Evolutionary conservation across 805 yeast genomes (phyloP).

Genomic region (Spathaspora sp.): DNA sequence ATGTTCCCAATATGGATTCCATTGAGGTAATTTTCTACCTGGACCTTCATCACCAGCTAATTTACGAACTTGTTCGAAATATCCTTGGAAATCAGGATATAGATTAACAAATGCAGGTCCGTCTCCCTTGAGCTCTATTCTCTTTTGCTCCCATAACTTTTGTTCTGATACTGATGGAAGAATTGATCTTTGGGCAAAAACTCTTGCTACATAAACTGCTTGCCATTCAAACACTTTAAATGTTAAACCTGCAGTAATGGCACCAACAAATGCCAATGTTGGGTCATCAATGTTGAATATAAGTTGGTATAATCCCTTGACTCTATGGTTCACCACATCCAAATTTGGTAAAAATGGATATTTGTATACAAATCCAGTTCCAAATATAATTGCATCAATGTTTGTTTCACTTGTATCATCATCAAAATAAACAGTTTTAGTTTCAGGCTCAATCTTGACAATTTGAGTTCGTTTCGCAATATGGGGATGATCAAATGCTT

Average conservation of each 20-base stretch:
- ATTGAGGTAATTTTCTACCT: slow-evolving; percentile 19
- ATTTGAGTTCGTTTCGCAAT: slow-evolving; percentile 3
- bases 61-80: slow-evolving; percentile 17
- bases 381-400: slow-evolving; percentile 30
- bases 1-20: slow-evolving; percentile 17
- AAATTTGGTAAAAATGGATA: slow-evolving; percentile 37
- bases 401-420: slow-evolving; percentile 15
- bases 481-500: slow-evolving; percentile 6
- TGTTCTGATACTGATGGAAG: slow-evolving; percentile 38
- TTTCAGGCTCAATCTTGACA: slow-evolving; percentile 26
- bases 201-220: slow-evolving; percentile 40
- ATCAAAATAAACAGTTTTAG: slow-evolving; percentile 19
- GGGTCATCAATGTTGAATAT: slow-evolving; percentile 46
- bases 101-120: slow-evolving; percentile 33
- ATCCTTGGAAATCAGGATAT: slow-evolving; percentile 17
- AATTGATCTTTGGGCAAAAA: slow-evolving; percentile 37
- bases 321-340: slow-evolving; percentile 23
- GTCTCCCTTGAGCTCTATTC: slow-evolving; percentile 21
- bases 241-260: slow-evolving; percentile 44
- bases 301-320: slow-evolving; percentile 34
- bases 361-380: slow-evolving; percentile 37
- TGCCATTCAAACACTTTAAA: slow-evolving; percentile 49
- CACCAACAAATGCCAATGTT: slow-evolving; percentile 37
- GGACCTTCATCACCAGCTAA: slow-evolving; percentile 20
- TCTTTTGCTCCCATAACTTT: slow-evolving; percentile 25